phyloP scores from a whole-genome alignment of 2,329 filamentous ascomycete genomes.

The Aspergillus terreus region DNA sequence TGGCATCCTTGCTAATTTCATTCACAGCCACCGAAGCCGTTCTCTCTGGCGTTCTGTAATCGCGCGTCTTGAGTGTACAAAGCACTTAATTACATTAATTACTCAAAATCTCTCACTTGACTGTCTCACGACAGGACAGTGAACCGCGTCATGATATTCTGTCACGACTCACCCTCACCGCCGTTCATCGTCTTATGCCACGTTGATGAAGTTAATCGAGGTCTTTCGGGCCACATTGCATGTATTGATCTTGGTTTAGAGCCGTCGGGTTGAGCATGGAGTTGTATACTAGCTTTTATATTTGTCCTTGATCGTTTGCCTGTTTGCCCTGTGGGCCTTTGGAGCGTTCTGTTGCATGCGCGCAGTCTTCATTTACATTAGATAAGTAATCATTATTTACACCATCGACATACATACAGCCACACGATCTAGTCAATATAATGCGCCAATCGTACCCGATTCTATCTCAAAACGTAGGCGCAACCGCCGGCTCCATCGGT shows the following conservation, averaged over 20 bases:
- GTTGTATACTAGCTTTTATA: constrained; percentile 9
- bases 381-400: constrained; percentile 5
- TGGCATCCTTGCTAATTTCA: constrained; percentile 22
- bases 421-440: neutral
- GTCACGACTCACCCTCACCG: neutral
- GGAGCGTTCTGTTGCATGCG: constrained; percentile 8
- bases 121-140: neutral
- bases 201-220: constrained; percentile 1
- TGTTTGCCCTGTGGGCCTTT: constrained; percentile 1
- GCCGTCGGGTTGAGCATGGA: constrained; percentile 5
- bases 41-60: constrained; percentile 68
- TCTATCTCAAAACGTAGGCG: constrained; percentile 6
- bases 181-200: neutral
- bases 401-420: neutral
- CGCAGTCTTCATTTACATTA: constrained; percentile 2
- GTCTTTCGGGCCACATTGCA: constrained; percentile 6
- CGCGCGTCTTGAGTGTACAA: too few species aligned
- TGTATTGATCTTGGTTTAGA: constrained; percentile 6
- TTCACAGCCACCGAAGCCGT: constrained; percentile 68
- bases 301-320: neutral
- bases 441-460: neutral
- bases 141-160: neutral
- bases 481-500: constrained; percentile 14
- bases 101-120: neutral
- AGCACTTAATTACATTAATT: too few species aligned